Evolutionary conservation across 2,329 filamentous ascomycete species (phyloP).

Genomic region (Epichloe scottii): DNA sequence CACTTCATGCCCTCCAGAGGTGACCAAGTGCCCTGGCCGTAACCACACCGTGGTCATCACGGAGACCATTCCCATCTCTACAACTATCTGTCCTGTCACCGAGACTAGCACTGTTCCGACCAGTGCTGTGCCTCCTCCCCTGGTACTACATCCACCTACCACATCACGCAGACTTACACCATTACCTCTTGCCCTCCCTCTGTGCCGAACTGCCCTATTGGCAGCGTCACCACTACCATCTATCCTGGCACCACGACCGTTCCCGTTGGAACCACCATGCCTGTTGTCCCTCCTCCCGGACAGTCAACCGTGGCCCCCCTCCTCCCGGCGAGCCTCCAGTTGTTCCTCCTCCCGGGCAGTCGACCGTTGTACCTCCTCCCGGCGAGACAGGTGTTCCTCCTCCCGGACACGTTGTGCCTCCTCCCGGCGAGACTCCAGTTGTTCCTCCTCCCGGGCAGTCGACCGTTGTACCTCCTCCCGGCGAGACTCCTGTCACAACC

Average conservation of each 20-base stretch:
- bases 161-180: slow-evolving; percentile 21
- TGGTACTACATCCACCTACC: slow-evolving; percentile 12
- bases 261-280: slow-evolving; percentile 1
- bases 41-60: slow-evolving; percentile 15
- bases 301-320: background rate
- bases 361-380: background rate
- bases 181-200: slow-evolving; percentile 19
- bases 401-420: background rate
- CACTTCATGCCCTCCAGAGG: slow-evolving; percentile 18
- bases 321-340: background rate
- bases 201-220: slow-evolving; percentile 19
- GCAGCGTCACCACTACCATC: slow-evolving; percentile 17
- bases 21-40: slow-evolving; percentile 18
- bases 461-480: background rate
- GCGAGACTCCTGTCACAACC: background rate
- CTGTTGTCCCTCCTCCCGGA: background rate
- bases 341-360: background rate
- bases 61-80: slow-evolving; percentile 22
- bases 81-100: slow-evolving; percentile 30
- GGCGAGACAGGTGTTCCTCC: background rate
- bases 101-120: slow-evolving; percentile 2
- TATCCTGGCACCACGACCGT: slow-evolving; percentile 20
- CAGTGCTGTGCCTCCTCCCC: background rate
- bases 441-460: slow-evolving; percentile 1
- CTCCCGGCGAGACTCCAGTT: background rate